Evolutionary conservation across 164 flowering plant species (phyloP).

Genomic region (Stephania japonica): DNA sequence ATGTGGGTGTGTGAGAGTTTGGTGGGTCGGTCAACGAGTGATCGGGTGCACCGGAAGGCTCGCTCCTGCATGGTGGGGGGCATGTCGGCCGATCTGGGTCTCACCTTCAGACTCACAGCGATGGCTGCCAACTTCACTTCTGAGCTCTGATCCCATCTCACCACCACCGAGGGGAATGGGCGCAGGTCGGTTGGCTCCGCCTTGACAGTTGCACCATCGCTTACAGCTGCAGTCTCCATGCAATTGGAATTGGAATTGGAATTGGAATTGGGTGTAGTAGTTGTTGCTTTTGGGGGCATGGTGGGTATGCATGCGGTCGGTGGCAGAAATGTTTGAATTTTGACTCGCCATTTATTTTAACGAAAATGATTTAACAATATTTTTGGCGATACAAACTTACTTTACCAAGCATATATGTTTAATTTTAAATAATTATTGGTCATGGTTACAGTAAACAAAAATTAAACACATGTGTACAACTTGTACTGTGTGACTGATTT

Average conservation of each 20-base stretch:
- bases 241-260: neutral
- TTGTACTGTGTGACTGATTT: no score
- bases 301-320: neutral
- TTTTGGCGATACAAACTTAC: no score
- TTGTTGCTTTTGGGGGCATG: neutral
- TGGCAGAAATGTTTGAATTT: constrained; percentile 16
- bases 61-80: constrained; percentile 10
- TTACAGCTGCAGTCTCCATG: no score
- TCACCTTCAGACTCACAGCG: constrained; percentile 2
- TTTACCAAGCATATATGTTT: no score
- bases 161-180: no score
- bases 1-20: neutral
- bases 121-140: constrained; percentile 8
- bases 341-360: no score
- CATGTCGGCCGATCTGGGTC: constrained; percentile 10
- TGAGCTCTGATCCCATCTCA: neutral
- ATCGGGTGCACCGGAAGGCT: constrained; percentile 10
- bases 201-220: no score
- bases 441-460: no score
- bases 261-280: neutral
- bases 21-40: neutral
- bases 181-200: no score
- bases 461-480: no score
- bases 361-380: no score
- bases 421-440: no score